Base-by-base conservation (phyloP, 129 eudicot genomes). In the Tanacetum coccineum region DNA sequence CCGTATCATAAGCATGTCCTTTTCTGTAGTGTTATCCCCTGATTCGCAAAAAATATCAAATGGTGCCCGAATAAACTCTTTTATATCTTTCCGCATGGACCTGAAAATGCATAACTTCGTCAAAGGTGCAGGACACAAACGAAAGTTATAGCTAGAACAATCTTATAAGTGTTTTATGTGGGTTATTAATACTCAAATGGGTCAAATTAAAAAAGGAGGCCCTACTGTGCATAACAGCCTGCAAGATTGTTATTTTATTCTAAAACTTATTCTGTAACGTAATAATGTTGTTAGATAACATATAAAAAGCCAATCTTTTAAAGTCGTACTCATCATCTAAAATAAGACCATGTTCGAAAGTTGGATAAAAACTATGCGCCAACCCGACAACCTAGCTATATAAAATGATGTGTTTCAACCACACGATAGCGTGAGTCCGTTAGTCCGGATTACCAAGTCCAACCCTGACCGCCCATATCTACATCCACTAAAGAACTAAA, bases 1-100 rank as follows among this genome's bases (percentile, higher is more conserved):
- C n/a, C n/a, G n/a, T n/a, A n/a, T 91, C 97, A 10, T 87, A 9
- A 91, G 82, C 96, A 91, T 85, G 64, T 91, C 97, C n/a, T n/a
- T n/a, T 32, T 85, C 97, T 68, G 90, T 74, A 74, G 63, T 87
- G n/a, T n/a, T n/a, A n/a, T 67, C 88, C 91, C 94, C 88, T 32
- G 83, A 57, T n/a, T n/a, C 86, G 87, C 74, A n/a, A n/a, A n/a
- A n/a, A n/a, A n/a, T n/a, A 83, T 22, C 76, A n/a, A 87, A 67
- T 9, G 97, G 96, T 52, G n/a, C 97, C 97, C 12, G 97, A 91
- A 79, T 50, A 85, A 21, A 87, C 85, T 61, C 94, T 78, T 9
- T 81, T 66, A 64, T 80, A 80, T 76, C 39, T 79, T 81, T 58
- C 76, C 68, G n/a, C n/a, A 49, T 78, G 72, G 61, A 67, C 89